Evolutionary conservation across 306 rosid species (phyloP).

Genomic region (Astragalus glycyphyllos): DNA sequence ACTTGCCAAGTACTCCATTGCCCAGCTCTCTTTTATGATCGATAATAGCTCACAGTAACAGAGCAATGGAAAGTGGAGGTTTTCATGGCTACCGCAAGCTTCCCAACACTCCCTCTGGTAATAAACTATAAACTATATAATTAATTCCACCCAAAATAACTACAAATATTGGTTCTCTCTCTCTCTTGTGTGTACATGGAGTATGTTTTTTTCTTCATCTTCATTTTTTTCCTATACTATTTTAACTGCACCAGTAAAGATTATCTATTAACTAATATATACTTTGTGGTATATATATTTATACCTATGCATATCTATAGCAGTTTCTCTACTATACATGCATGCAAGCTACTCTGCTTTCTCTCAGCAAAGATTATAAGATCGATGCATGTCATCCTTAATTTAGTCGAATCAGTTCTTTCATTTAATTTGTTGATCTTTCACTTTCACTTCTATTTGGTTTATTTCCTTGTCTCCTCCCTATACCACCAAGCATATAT

Average conservation of each 20-base stretch:
- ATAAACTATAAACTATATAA: neutral
- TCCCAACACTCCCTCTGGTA: slow-evolving; percentile 55
- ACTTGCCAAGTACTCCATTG: slow-evolving; percentile 55
- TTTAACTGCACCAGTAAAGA: neutral
- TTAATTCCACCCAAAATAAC: neutral
- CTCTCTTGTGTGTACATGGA: neutral
- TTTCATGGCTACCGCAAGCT: slow-evolving; percentile 79
- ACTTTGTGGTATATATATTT: neutral
- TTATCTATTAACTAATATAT: slow-evolving; percentile 14
- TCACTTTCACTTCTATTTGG: neutral
- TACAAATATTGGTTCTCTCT: neutral
- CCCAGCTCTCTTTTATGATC: neutral
- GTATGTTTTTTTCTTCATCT: neutral
- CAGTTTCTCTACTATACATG: slow-evolving; percentile 25
- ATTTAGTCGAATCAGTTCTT: neutral
- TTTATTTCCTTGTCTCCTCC: neutral
- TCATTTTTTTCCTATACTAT: neutral
- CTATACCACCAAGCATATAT: neutral
- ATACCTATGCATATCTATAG: neutral
- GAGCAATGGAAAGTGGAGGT: slow-evolving; percentile 63
- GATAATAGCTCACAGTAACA: neutral
- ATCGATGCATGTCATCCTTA: too few relatives aligned
- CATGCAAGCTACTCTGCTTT: slow-evolving; percentile 24
- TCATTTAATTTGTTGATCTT: neutral
- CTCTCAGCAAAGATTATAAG: neutral